phyloP scores from a whole-genome alignment of 352 stramenopile genomes.

The Phytophthora ramorum region DNA sequence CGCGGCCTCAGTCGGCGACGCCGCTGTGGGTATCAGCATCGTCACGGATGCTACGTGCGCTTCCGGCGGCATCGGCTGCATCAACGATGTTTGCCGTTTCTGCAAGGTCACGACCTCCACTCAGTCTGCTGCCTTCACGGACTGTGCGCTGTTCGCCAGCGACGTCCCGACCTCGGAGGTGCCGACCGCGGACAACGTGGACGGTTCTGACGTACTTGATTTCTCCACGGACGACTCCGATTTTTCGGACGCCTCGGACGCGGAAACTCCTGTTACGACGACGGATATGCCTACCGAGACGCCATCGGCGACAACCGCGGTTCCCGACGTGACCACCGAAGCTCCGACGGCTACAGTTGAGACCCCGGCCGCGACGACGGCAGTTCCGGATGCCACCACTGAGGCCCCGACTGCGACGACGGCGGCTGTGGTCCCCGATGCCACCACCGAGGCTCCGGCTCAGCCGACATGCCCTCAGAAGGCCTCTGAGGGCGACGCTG shows the following conservation, averaged over 20 bases:
- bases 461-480: conserved; percentile 12
- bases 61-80: conserved; percentile 45
- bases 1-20: conserved; percentile 31
- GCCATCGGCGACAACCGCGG: neutral
- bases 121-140: conserved; percentile 31
- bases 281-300: neutral
- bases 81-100: conserved; percentile 46
- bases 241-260: conserved; percentile 12
- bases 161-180: conserved; percentile 6
- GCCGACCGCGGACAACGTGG: conserved; percentile 8
- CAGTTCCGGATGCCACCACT: neutral
- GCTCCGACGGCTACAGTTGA: neutral
- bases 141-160: conserved; percentile 20
- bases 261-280: neutral
- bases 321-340: conserved; percentile 4
- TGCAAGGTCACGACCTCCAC: conserved; percentile 43
- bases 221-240: conserved; percentile 15
- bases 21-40: conserved; percentile 39
- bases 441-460: conserved; percentile 5
- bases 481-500: conserved; percentile 31
- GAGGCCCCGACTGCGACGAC: conserved; percentile 11
- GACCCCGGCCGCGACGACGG: conserved; percentile 1
- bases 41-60: conserved; percentile 35
- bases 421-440: neutral
- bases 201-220: conserved; percentile 5